Percentiles rank a stretch among this genome's conserved stretches.
These are phyloP conservation scores for Globisporangium echinulatum DNA, from an alignment of 352 stramenopile genomes.

Conservation along the genomic window DNA sequence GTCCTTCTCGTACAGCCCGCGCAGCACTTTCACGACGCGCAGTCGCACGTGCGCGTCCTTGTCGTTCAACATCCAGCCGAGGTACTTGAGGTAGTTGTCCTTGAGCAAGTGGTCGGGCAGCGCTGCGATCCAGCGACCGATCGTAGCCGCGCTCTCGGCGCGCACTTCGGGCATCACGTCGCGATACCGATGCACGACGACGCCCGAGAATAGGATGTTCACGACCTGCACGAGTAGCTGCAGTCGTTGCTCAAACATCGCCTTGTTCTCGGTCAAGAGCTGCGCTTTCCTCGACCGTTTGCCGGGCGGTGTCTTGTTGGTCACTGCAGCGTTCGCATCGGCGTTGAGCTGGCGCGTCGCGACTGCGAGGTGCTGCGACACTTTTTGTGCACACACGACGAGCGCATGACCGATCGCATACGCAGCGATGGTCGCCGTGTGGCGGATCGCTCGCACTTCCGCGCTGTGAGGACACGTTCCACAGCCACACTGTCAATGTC, in stretches of 20 bases:
- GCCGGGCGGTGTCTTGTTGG: constrained; percentile 13
- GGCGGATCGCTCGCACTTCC: constrained; percentile 75
- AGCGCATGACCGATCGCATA: constrained; percentile 65
- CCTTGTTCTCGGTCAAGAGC: constrained; percentile 62
- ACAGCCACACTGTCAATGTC: not conserved
- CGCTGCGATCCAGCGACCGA: constrained; percentile 81
- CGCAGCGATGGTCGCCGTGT: constrained; percentile 66
- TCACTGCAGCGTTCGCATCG: constrained; percentile 18
- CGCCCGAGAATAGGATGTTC: constrained; percentile 62
- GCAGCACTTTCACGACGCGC: constrained; percentile 77
- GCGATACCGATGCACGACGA: constrained; percentile 82
- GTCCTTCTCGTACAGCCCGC: constrained; percentile 79
- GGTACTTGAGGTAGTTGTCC: constrained; percentile 94
- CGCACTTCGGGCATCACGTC: constrained; percentile 93
- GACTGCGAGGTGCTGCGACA: constrained; percentile 60
- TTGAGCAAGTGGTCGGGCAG: constrained; percentile 89
- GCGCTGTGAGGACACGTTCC: constrained; percentile 26
- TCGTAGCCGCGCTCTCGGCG: constrained; percentile 62
- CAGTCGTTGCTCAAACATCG: constrained; percentile 53
- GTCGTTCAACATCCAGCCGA: constrained; percentile 93
- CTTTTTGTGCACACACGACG: constrained; percentile 36
- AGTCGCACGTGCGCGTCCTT: constrained; percentile 81
- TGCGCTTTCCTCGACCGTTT: constrained; percentile 42
- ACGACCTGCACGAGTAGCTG: constrained; percentile 55
- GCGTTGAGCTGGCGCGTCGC: constrained; percentile 68